Evolutionary conservation across 2,329 filamentous ascomycete species (phyloP).

Genomic region (Hypoxylon sp.): DNA sequence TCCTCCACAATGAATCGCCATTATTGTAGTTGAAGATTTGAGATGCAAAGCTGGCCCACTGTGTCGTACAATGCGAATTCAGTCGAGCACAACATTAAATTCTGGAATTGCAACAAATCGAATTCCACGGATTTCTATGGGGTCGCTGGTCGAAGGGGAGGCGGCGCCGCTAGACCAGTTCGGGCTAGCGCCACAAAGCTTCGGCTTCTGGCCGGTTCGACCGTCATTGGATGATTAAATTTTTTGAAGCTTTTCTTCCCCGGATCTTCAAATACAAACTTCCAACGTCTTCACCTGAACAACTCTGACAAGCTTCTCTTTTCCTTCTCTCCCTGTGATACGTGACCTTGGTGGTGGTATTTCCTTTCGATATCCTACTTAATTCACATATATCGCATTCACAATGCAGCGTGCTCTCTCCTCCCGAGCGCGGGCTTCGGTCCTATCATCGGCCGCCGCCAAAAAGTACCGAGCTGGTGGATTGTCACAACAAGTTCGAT

Average conservation of each 20-base stretch:
- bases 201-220: slow-evolving; percentile 50
- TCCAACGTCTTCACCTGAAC: slow-evolving; percentile 40
- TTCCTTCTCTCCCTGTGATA: slow-evolving; percentile 49
- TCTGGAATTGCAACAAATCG: slow-evolving; percentile 39
- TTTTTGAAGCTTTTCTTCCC: slow-evolving; percentile 55
- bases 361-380: slow-evolving; percentile 52
- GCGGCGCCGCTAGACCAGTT: slow-evolving; percentile 51
- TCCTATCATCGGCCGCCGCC: slow-evolving; percentile 78
- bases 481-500: slow-evolving; percentile 90
- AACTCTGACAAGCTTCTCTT: slow-evolving; percentile 39
- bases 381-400: slow-evolving; percentile 70
- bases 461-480: slow-evolving; percentile 75
- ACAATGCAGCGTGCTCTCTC: slow-evolving; percentile 97
- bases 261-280: slow-evolving; percentile 45
- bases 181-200: slow-evolving; percentile 50
- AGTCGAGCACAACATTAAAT: slow-evolving; percentile 23
- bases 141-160: slow-evolving; percentile 27
- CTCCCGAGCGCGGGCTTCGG: slow-evolving; percentile 83
- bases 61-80: not conserved
- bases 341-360: slow-evolving; percentile 48
- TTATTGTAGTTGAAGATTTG: not conserved
- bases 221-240: slow-evolving; percentile 52
- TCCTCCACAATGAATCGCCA: not conserved
- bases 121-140: slow-evolving; percentile 56
- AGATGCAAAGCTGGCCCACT: not conserved